Base-by-base conservation (phyloP, 352 stramenopile genomes). In the Globisporangium emineosum region DNA sequence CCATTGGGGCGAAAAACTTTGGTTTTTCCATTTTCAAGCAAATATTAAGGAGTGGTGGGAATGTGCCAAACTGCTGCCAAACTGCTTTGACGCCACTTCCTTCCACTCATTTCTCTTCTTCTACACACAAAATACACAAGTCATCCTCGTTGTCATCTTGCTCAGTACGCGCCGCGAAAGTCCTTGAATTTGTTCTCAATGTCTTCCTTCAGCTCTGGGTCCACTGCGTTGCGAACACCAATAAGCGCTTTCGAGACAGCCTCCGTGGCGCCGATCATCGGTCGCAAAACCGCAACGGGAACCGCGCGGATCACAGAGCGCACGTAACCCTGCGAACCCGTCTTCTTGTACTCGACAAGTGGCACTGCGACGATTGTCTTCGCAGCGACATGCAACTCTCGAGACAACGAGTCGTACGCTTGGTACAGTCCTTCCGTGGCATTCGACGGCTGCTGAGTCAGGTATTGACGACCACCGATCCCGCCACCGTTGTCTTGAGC, bases 131-230 rank as follows among this genome's bases (percentile, higher is more conserved):
- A 47, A 47, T 47, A 47, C 40, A 47, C 40, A 47, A 47, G 40
- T 47, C 40, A 12, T 47, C 13, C 17, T 57, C 27, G 21, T 57
- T 27, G 21, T 25, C 47, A 29, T 23, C 25, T 32, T 47, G 6
- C 57, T 52, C 42, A 70, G 55, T 71, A 68, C 42, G 51, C 57
- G 50, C 59, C 67, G 29, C 84, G 79, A 60, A 93, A 90, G 74
- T 96, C 86, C 79, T 96, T 96, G 63, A 95, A 96, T 73, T 96
- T 96, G 73, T 96, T 96, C 74, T 94, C 85, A 51, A 96, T 93
- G 68, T 96, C 86, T 63, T 96, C 88, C 67, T 93, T 96, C 45
- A 95, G 76, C 69, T 96, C 88, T 35, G 88, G 88, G 59, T 95
- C 86, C 57, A 96, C 86, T 3, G 82, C 83, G 60, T 96, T 96